These are phyloP conservation scores for Rubroshorea leprosula DNA, from an alignment of 345 rosid genomes.

Conservation along the genomic window DNA sequence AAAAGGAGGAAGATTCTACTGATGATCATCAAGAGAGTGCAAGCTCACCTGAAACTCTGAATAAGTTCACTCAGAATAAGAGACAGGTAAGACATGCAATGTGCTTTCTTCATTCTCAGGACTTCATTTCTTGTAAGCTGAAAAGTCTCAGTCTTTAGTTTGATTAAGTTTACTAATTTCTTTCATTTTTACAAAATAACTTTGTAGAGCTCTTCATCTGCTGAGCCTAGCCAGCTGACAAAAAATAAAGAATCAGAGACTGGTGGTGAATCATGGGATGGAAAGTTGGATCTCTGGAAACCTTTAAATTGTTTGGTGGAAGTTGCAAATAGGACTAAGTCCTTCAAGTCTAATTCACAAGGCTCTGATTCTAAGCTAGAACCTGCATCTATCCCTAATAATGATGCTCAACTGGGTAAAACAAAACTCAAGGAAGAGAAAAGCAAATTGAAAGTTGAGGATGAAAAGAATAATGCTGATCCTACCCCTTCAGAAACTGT, in stretches of 20 bases:
- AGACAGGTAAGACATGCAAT: conserved; percentile 34
- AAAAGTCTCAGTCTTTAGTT: too few species aligned
- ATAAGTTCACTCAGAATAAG: conserved; percentile 27
- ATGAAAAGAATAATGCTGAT: conserved; percentile 36
- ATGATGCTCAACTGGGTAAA: conserved; percentile 36
- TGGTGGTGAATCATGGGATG: conserved; percentile 38
- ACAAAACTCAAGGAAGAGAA: conserved; percentile 51
- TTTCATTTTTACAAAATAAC: conserved; percentile 9
- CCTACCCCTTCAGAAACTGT: conserved; percentile 47
- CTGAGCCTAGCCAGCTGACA: conserved; percentile 39
- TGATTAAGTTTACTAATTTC: background rate
- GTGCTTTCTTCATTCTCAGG: too few species aligned
- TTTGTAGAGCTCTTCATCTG: conserved; percentile 51
- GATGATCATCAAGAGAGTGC: conserved; percentile 38
- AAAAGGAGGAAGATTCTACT: conserved; percentile 45
- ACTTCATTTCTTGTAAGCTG: too few species aligned
- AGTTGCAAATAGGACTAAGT: conserved; percentile 71
- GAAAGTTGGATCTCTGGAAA: conserved; percentile 59
- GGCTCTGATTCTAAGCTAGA: conserved; percentile 40
- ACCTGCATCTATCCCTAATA: conserved; percentile 26
- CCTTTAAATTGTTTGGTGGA: conserved; percentile 74
- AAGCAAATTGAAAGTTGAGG: conserved; percentile 37
- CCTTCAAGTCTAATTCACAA: conserved; percentile 42
- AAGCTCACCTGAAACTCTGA: conserved; percentile 44
- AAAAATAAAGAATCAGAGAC: conserved; percentile 32